Base-by-base conservation (phyloP, 176 grass and related monocot genomes). In the Avena sativa region DNA sequence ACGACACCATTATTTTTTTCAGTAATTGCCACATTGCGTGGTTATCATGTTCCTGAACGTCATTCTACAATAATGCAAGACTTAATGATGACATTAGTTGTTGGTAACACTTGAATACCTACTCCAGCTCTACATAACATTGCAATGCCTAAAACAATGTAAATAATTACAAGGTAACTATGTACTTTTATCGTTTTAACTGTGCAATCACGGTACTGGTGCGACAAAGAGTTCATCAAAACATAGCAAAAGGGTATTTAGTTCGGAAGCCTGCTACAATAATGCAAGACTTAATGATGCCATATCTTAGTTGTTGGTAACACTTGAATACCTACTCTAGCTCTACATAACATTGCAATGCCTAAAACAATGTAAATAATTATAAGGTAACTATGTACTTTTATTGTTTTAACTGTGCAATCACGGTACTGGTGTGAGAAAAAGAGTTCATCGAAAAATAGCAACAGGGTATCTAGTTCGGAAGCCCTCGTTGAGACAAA, bases 321-420 rank as follows among this genome's bases (percentile, higher is more conserved):
- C 61, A 63, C 23, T 63, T 63, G 61, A 26, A 63, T 26, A 28
- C n/a, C n/a, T 63, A 63, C 10, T 26, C 59, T 25, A 62, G 61
- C 21, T 63, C 61, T 63, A 23, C 61, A 63, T 63, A 9, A 26
- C 61, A 63, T 63, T 63, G 61, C 61, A 63, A 63, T 62, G 59
- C 23, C 23, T 62, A 23, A 11, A 25, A 62, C 8, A 21, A 62
- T 23, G 59, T 62, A 62, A 23, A 25, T 62, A 62, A 20, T 25
- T 25, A 62, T 25, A 62, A 25, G n/a, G 3, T 62, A 62, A 62
- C 59, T 62, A 62, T 12, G n/a, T 62, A 62, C 23, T 63, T 63
- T 63, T 26, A 26, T 26, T 9, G 10, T 63, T 10, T 25, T 63
- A 63, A 63, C 21, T 63, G 21, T 26, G n/a, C n/a, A 25, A 63